Base-by-base conservation (phyloP, 2,329 filamentous ascomycete genomes). In the Fusarium heterosporum region DNA sequence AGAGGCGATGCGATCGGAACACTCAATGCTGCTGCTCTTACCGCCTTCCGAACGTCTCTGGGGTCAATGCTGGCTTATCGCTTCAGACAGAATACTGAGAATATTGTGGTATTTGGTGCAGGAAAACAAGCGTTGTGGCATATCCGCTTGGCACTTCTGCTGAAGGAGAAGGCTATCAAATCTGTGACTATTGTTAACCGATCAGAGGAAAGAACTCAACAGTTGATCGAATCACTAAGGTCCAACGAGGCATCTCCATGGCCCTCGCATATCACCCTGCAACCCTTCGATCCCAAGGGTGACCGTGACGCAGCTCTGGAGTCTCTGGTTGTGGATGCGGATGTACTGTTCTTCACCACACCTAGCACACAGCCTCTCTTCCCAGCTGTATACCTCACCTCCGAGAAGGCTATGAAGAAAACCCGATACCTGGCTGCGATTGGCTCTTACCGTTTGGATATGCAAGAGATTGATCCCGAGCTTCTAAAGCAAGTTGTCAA, bases 51-150 rank as follows among this genome's bases (percentile, higher is more conserved):
- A 43, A 92, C 90, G 0, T 87, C 89, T 0, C 79, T 92, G 13
- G 86, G 86, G 0, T 85, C 85, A 13, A 86, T 89, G 56, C 81
- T 90, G 68, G 82, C 90, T 17, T 87, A 87, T 73, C 76, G 70
- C 11, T 74, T 67, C 26, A 66, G 72, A 4, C 50, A 55, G 47
- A 58, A 56, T 22, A 74, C 73, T 0, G 60, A 72, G 17, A 87
- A 86, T 22, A 74, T 92, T 4, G 84, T 87, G 5, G 85, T 92
- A 16, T 92, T 92, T 70, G 90, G 90, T 3, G 89, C 89, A 0
- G 90, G 90, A 19, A 87, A 86, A 67, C 89, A 92, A 76, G 90
- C 90, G 1, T 88, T 89, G 72, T 93, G 90, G 90, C 90, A 92
- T 70, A 85, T 90, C 14, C 84, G 88, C 1, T 81, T 93, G 9